phyloP scores from a whole-genome alignment of 1,284 basidiomycete genomes.

The Cryptococcus floricola region DNA sequence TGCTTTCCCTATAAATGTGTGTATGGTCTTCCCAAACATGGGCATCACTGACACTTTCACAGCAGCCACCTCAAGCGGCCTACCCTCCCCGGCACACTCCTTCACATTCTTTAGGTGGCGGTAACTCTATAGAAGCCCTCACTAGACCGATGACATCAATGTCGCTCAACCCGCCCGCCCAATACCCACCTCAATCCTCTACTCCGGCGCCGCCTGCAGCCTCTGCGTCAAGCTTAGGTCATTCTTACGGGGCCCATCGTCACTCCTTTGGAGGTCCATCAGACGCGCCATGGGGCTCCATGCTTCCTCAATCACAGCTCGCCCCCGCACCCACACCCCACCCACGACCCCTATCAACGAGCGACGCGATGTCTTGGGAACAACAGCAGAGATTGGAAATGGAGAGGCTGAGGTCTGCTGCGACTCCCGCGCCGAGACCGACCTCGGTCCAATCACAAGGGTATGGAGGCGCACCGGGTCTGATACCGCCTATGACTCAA shows the following conservation, averaged over 20 bases:
- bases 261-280: conserved; percentile 30
- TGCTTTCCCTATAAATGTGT: neutral
- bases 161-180: conserved; percentile 28
- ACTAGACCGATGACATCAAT: conserved; percentile 35
- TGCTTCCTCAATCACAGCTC: conserved; percentile 24
- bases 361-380: conserved; percentile 18
- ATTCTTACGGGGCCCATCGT: conserved; percentile 23
- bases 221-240: conserved; percentile 1
- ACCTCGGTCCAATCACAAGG: conserved; percentile 11
- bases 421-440: conserved; percentile 24
- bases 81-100: conserved; percentile 16
- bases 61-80: conserved; percentile 14
- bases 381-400: conserved; percentile 12
- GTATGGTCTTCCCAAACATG: neutral
- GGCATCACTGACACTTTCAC: neutral
- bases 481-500: conserved; percentile 7
- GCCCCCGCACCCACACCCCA: conserved; percentile 18
- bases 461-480: conserved; percentile 1
- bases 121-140: conserved; percentile 27
- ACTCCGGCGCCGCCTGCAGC: conserved; percentile 15
- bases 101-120: conserved; percentile 4
- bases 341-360: conserved; percentile 27
- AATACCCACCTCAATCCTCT: conserved; percentile 15
- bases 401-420: conserved; percentile 10
- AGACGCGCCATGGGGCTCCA: conserved; percentile 34